phyloP scores from a whole-genome alignment of 129 eudicot species.

The Helianthus annuus region HanXRQr2.0-SUNRISE NC_035438.2:38076877-38077376 shows the following conservation, averaged over 20 bases:
- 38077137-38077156: background rate
- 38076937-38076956: no score
- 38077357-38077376: constrained; percentile 34
- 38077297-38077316: background rate
- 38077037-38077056: background rate
- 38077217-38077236: constrained; percentile 3
- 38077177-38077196: background rate
- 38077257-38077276: constrained; percentile 3
- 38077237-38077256: constrained; percentile 8
- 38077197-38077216: constrained; percentile 1
- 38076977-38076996: no score
- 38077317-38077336: constrained; percentile 9
- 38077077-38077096: no score
- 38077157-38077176: background rate
- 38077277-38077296: background rate
- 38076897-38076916: no score
- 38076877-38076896: no score
- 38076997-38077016: no score
- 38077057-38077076: background rate
- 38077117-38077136: background rate
- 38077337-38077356: constrained; percentile 14
- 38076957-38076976: no score
- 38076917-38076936: no score
- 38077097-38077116: background rate
- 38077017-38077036: no score